Base-by-base conservation (phyloP, 1,284 basidiomycete species). In the Trichosporon sp. region DNA sequence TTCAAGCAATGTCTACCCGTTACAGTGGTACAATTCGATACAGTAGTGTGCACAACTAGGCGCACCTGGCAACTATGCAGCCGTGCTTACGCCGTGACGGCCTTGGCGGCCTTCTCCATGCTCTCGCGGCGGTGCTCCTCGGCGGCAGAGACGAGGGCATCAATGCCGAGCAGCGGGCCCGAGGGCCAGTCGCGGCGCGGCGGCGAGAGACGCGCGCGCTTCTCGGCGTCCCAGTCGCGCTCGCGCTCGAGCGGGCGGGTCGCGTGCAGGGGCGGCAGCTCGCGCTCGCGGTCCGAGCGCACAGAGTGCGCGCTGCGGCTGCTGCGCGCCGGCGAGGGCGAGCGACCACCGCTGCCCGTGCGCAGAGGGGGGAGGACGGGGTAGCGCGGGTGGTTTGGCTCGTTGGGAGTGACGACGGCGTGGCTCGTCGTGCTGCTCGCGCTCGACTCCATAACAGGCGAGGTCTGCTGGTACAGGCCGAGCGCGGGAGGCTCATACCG, bases 71-170 rank as follows among this genome's bases (percentile, higher is more conserved):
- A 8, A n/a, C 44, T 47, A 18, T n/a, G 44, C 44, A 18, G 9
- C n/a, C n/a, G 44, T 13, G 15, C 51, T 38, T 56, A 68, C 1
- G 67, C 63, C 2, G 62, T 44, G 62, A 68, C 63, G 25, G 68
- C 62, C 12, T 31, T 58, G 8, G 65, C 67, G 15, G 68, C 65
- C 67, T 72, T 65, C 58, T 70, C 71, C 35, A 72, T 65, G 38
- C 67, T 70, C 71, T 72, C 71, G 21, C 71, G 71, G 29, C 75
- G 71, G 38, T 74, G 74, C 62, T 73, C 76, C 74, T 81, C 80
- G 4, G 80, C 80, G 2, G 78, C 80, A 31, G 72, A 75, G 27
- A 80, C 75, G 11, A 81, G 69, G n/a, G 80, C 80, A 23, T 75
- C 78, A 35, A 81, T 81, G 34, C 79, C 79, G 12, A 78, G 66